phyloP scores from a whole-genome alignment of 2,329 filamentous ascomycete genomes.

The Cladosporium sphaerospermum region DNA sequence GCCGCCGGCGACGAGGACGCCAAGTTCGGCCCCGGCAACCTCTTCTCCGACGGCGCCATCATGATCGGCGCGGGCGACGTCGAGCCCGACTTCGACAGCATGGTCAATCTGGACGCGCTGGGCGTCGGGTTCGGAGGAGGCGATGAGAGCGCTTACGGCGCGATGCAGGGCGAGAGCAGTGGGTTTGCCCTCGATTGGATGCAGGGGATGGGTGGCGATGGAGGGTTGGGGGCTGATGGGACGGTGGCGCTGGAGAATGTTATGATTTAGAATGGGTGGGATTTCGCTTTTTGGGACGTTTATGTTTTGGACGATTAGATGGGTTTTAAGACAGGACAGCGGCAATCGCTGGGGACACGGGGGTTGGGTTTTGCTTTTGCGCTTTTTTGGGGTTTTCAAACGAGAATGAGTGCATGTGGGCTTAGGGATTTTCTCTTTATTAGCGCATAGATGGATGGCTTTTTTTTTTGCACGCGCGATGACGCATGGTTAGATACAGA shows the following conservation, averaged over 20 bases:
- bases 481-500: too few species aligned
- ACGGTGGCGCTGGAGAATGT: neutral
- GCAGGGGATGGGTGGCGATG: conserved; percentile 22
- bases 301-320: too few species aligned
- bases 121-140: conserved; percentile 27
- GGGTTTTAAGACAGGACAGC: too few species aligned
- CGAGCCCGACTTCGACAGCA: conserved; percentile 32
- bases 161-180: conserved; percentile 29
- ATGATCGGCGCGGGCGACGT: conserved; percentile 20
- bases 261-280: neutral
- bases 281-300: too few species aligned
- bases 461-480: too few species aligned
- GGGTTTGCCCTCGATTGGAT: conserved; percentile 32
- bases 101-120: conserved; percentile 33
- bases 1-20: conserved; percentile 1
- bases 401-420: too few species aligned
- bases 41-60: conserved; percentile 11
- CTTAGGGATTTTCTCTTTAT: too few species aligned
- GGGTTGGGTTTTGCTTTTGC: too few species aligned
- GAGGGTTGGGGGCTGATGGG: neutral
- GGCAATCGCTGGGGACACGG: too few species aligned
- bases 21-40: neutral
- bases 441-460: too few species aligned
- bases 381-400: too few species aligned
- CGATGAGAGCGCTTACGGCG: conserved; percentile 29